These are phyloP conservation scores for Heracleum sosnowskyi DNA, from an alignment of 129 eudicot genomes.

Conservation along the genomic window DNA sequence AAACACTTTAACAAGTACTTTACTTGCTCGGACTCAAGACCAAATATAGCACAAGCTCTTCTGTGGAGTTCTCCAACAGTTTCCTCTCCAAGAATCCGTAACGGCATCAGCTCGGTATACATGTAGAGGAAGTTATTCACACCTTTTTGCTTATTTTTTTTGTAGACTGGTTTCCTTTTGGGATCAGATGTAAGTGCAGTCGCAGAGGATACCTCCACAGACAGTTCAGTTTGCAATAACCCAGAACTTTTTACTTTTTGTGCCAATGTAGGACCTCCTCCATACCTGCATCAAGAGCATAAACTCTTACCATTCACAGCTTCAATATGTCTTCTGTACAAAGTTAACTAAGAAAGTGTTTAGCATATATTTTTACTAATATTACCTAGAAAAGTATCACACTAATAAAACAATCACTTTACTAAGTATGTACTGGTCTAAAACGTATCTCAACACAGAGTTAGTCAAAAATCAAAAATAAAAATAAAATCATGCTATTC, in stretches of 20 bases:
- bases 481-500: background rate
- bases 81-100: constrained; percentile 42
- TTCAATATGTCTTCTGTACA: background rate
- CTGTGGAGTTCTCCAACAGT: constrained; percentile 72
- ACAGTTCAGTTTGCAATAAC: constrained; percentile 71
- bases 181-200: constrained; percentile 67
- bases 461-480: background rate
- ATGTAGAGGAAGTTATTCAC: background rate
- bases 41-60: constrained; percentile 72
- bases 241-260: constrained; percentile 80
- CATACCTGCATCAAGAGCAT: constrained; percentile 57
- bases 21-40: constrained; percentile 69
- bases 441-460: background rate
- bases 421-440: no score
- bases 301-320: constrained; percentile 19
- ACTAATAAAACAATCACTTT: background rate
- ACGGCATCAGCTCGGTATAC: background rate
- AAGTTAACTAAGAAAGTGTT: background rate
- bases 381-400: background rate
- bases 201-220: constrained; percentile 94
- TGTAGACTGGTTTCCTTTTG: constrained; percentile 55
- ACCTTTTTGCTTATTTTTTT: constrained; percentile 94
- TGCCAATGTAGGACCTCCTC: constrained; percentile 97
- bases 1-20: constrained; percentile 1
- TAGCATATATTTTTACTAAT: background rate